phyloP scores from a whole-genome alignment of 2,329 filamentous ascomycete genomes.

The Ramichloridium luteum region DNA sequence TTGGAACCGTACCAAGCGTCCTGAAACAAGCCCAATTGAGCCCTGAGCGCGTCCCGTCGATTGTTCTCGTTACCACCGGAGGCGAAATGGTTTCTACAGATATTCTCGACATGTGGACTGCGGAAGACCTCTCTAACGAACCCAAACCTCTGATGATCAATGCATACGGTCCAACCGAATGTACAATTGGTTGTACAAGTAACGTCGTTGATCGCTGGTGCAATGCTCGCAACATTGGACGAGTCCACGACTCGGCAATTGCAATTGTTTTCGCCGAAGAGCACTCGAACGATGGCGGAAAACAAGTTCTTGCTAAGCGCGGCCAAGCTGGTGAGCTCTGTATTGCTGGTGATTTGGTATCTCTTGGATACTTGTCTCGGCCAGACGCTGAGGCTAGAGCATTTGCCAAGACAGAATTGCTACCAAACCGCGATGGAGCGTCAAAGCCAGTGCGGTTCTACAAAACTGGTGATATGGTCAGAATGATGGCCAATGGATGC shows the following conservation, averaged over 20 bases:
- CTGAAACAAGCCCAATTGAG: conserved; percentile 3
- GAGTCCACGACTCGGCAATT: not conserved
- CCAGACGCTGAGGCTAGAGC: conserved; percentile 4
- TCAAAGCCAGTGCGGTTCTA: no score
- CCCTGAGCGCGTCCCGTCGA: conserved; percentile 1
- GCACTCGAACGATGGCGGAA: no score
- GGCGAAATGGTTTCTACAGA: conserved; percentile 4
- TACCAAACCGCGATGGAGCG: no score
- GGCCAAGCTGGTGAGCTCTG: conserved; percentile 5
- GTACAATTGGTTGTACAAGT: conserved; percentile 10
- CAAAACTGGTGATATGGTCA: conserved; percentile 15
- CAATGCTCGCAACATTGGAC: conserved; percentile 1
- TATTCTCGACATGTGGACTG: conserved; percentile 3
- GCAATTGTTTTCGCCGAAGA: conserved; percentile 3
- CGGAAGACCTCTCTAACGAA: conserved; percentile 3
- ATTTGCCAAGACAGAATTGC: conserved; percentile 1
- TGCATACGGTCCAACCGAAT: conserved; percentile 8
- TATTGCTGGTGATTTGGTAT: conserved; percentile 4
- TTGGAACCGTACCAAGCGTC: conserved; percentile 4
- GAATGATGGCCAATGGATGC: conserved; percentile 11
- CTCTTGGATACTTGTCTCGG: conserved; percentile 4
- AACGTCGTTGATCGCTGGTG: not conserved
- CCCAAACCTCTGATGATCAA: no score
- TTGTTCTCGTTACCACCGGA: conserved; percentile 3
- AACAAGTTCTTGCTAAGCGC: conserved; percentile 5